phyloP scores from a whole-genome alignment of 2,329 filamentous ascomycete genomes.

The Metarhizium rileyi region DNA sequence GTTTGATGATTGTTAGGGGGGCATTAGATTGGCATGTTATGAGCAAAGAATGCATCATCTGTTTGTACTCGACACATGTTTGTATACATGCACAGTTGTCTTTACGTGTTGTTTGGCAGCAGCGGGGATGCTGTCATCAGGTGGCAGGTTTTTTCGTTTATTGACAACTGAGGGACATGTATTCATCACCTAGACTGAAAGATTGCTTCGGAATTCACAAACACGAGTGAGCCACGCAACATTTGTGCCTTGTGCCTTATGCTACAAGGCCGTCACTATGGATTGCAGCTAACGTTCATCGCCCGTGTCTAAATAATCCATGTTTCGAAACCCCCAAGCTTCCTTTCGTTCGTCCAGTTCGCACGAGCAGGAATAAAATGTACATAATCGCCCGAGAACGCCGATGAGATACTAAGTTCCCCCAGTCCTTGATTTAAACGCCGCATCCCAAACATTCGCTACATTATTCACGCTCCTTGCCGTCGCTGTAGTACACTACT shows the following conservation, averaged over 20 bases:
- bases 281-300: neutral
- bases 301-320: neutral
- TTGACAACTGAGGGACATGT: neutral
- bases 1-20: neutral
- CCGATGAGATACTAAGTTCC: no score
- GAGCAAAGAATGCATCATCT: neutral
- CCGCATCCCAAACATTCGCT: neutral
- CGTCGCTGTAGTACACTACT: neutral
- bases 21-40: neutral
- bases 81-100: neutral
- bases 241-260: neutral
- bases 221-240: neutral
- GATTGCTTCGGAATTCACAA: neutral
- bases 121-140: neutral
- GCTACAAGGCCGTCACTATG: neutral
- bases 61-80: neutral
- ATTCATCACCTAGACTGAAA: neutral
- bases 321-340: neutral
- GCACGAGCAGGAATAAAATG: neutral
- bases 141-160: neutral
- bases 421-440: neutral
- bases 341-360: neutral
- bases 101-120: neutral
- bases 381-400: neutral
- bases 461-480: neutral